Conservation (phyloP, 2,329 filamentous ascomycete genomes). For the Claviceps humidiphila region DNA sequence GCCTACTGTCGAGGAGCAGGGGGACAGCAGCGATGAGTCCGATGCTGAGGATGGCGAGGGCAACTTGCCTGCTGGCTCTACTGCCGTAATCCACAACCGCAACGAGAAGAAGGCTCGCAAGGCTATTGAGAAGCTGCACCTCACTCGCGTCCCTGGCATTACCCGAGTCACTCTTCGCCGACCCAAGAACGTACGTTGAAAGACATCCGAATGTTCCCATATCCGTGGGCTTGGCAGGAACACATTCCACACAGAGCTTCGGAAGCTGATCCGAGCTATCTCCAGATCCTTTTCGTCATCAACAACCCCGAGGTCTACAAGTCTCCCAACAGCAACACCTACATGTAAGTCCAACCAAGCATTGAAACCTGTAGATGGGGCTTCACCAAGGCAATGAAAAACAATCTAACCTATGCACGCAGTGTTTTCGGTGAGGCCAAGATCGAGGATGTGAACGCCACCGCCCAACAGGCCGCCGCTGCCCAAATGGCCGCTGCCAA, state of each 20-base stretch:
- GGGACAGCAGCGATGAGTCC: slow-evolving; percentile 60
- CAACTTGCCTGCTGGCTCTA: slow-evolving; percentile 67
- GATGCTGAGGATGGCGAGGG: slow-evolving; percentile 74
- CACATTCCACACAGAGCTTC: slow-evolving; percentile 3
- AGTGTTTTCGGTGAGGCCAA: slow-evolving; percentile 99
- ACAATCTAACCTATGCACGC: slow-evolving; percentile 4
- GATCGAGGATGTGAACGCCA: slow-evolving; percentile 99
- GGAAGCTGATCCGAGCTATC: slow-evolving; percentile 12
- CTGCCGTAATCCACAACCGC: slow-evolving; percentile 87
- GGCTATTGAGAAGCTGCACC: slow-evolving; percentile 94
- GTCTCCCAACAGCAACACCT: slow-evolving; percentile 98
- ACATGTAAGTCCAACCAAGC: slow-evolving; percentile 60
- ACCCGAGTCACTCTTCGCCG: slow-evolving; percentile 94
- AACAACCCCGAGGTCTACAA: slow-evolving; percentile 99
- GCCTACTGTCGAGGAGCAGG: slow-evolving; percentile 62
- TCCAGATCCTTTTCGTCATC: slow-evolving; percentile 96
- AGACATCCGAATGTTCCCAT: not conserved
- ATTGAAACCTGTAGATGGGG: not conserved
- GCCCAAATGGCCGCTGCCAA: slow-evolving; percentile 75
- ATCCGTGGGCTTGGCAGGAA: not conserved
- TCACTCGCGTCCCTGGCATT: slow-evolving; percentile 93
- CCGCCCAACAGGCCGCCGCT: slow-evolving; percentile 77
- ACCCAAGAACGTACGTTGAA: slow-evolving; percentile 86
- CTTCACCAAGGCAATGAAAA: not conserved
- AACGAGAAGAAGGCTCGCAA: slow-evolving; percentile 99